Base-by-base conservation (phyloP, 768 basidiomycete species). In the Lactarius sanguifluus region DNA sequence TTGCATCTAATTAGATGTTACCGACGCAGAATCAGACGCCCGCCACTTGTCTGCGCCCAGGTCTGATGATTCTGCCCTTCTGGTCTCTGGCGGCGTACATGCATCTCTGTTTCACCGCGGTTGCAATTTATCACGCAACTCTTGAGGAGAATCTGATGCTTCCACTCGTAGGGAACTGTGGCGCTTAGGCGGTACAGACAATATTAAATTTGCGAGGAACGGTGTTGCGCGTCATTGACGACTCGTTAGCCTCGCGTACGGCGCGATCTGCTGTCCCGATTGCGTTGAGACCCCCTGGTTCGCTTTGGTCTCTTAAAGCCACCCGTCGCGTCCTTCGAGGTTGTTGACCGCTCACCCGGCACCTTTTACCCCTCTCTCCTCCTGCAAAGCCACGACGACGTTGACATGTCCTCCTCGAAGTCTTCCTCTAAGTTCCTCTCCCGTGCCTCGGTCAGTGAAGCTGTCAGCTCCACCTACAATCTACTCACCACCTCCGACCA, bases 371-470 rank as follows among this genome's bases (percentile, higher is more conserved):
- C n/a, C n/a, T n/a, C 18, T n/a, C 18, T 47, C n/a, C 23, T 43
- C 8, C 10, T 13, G 0, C 30, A 32, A 32, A 32, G 10, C 18
- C 5, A n/a, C n/a, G 1, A 2, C 40, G 6, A 16, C 54, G 13
- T 23, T 8, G 20, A 18, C 18, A 67, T 59, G 57, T 67, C 65
- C 1, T 43, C 57, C 1, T 59, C 62, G 8, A 55, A 41, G 32
- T 32, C 61, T 0, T n/a, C 57, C 2, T 63, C 66, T 32, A 67
- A 18, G 32, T 55, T 67, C 5, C 6, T 63, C 9, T n/a, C 56
- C 23, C 65, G 65, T 20, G 56, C 38, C 13, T 66, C 66, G 32
- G 66, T 67, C 3, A 1, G 66, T 67, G 18, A 13, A 43, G 1
- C 58, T 20, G 16, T 28, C 4, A 4, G n/a, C 8, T 0, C 38